A percentile compares a stretch with the other conserved stretches of the same genome.
These are phyloP conservation scores for Colletotrichum neosansevieriae DNA, from an alignment of 2,329 filamentous ascomycete genomes.

Conservation along the genomic window DNA sequence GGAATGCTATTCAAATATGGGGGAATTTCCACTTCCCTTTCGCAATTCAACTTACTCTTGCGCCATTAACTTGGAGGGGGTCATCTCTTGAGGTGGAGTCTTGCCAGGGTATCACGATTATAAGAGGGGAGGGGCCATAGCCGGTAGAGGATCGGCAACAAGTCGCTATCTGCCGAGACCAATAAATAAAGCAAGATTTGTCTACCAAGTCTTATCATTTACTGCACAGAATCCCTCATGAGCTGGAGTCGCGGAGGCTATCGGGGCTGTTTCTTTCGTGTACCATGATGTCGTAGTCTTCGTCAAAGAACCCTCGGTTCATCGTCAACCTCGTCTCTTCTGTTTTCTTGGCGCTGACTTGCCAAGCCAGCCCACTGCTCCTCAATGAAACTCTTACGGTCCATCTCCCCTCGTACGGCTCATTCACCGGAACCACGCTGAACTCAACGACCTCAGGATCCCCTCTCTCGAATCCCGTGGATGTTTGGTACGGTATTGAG, in stretches of 20 bases:
- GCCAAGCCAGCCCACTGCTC: no score
- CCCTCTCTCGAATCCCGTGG: constrained; percentile 10
- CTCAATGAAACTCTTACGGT: constrained; percentile 1
- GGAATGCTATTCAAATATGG: no score
- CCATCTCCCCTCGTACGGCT: constrained; percentile 9
- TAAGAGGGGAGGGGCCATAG: neutral
- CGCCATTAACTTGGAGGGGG: constrained; percentile 9
- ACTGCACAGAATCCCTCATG: no score
- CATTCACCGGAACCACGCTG: constrained; percentile 10
- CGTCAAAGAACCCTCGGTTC: no score
- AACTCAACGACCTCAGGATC: constrained; percentile 16
- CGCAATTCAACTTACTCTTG: constrained; percentile 2
- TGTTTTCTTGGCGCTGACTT: neutral
- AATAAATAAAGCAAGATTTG: neutral
- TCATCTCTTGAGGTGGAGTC: neutral
- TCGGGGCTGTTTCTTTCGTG: no score
- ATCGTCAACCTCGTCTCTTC: neutral
- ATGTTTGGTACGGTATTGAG: constrained; percentile 29
- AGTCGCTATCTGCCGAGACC: neutral
- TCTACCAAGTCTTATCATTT: neutral
- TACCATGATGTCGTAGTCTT: no score
- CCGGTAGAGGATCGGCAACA: neutral
- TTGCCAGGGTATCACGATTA: constrained; percentile 2
- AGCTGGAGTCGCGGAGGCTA: neutral
- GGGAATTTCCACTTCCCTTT: neutral